Percentiles rank a stretch among this genome's conserved stretches.
Evolutionary conservation across 371 early-diverging fungal genomes (phyloP).

Genomic region (Conidiobolus incongruus): DNA sequence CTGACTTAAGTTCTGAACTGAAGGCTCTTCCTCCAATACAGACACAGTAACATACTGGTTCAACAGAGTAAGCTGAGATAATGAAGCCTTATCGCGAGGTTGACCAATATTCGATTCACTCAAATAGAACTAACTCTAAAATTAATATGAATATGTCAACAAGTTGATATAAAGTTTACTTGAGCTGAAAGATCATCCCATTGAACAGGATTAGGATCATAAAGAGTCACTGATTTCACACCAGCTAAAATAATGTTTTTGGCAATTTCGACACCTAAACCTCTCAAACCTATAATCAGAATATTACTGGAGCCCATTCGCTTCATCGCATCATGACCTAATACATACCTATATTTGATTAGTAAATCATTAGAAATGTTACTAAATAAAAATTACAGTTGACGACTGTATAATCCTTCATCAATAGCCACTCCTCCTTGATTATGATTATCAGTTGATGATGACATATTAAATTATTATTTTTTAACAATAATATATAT

Average conservation of each 20-base stretch:
- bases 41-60: conserved; percentile 94
- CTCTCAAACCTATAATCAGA: conserved; percentile 88
- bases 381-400: conserved; percentile 48
- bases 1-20: conserved; percentile 32
- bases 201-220: conserved; percentile 60
- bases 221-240: conserved; percentile 90
- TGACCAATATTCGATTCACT: conserved; percentile 76
- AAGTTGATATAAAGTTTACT: conserved; percentile 17
- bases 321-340: conserved; percentile 99
- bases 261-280: conserved; percentile 97
- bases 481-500: too few species aligned
- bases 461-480: too few species aligned
- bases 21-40: conserved; percentile 48
- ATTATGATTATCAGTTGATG: conserved; percentile 6
- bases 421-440: conserved; percentile 34
- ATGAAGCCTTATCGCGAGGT: conserved; percentile 57
- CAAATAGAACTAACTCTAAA: conserved; percentile 76
- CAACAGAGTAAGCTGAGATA: conserved; percentile 76
- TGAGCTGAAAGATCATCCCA: conserved; percentile 83
- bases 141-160: conserved; percentile 1
- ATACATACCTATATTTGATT: conserved; percentile 61
- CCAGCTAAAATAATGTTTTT: conserved; percentile 99
- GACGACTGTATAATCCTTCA: conserved; percentile 91
- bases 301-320: conserved; percentile 95
- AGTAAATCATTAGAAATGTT: conserved; percentile 1